Base-by-base conservation (phyloP, 164 flowering plant species). In the Kingdonia uniflora region DNA sequence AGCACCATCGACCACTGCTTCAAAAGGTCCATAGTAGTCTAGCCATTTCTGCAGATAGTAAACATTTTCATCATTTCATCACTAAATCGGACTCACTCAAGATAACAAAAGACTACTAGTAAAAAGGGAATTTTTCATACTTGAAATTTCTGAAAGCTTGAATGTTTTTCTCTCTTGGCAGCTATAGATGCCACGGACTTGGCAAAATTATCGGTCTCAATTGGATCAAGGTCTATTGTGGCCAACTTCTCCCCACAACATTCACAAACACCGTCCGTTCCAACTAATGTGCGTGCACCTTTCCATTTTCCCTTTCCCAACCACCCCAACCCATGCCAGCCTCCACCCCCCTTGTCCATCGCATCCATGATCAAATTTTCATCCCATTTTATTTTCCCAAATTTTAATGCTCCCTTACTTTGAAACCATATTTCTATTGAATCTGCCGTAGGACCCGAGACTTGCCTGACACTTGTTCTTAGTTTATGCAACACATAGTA, bases 261-360 rank as follows among this genome's bases (percentile, higher is more conserved):
- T 54, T 65, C 55, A 64, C 97, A 89, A 14, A 74, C 56, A 11
- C 87, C 97, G 72, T 81, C 85, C 51, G 53, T 63, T 60, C 78
- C 80, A 55, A 89, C 62, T 22, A 35, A 42, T 16, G 89, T 58
- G 15, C 52, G 68, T 26, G 62, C 48, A 16, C 77, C 76, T 14
- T 42, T 62, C 97, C 97, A 89, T 57, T 66, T 79, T 59, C 97
- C 97, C 16, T 50, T 70, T 40, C 97, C 95, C 58, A 89, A 69
- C 95, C 95, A 89, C n/a, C 97, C 95, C 47, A 67, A 69, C 23
- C 97, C 97, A 74, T 89, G 95, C 92, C 95, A 89, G 19, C 97
- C 95, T 49, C 97, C 97, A 51, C 97, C 97, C 20, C 81, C 75
- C 73, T 68, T 79, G 60, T 54, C 72, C 25, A 78, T 74, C 46